phyloP scores from a whole-genome alignment of 305 asterid genomes.

The Fraxinus xanthoxyloides region DNA sequence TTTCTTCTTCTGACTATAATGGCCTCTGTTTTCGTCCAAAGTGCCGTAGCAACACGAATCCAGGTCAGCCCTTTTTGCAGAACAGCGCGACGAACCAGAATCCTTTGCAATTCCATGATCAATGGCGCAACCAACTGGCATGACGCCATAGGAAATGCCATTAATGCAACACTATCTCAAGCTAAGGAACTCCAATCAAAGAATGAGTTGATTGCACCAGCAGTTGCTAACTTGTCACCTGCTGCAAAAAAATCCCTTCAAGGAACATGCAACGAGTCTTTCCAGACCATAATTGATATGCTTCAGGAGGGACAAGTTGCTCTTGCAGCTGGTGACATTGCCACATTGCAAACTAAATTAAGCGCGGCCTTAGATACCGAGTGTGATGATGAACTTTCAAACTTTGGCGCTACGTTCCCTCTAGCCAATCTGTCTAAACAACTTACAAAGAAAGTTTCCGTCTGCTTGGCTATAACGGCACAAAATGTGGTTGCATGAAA shows the following conservation, averaged over 20 bases:
- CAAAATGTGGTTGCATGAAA: neutral
- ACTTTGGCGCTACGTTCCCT: neutral
- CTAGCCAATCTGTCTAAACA: neutral
- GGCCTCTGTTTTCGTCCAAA: neutral
- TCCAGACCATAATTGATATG: neutral
- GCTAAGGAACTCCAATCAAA: constrained; percentile 7
- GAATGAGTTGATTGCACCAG: neutral
- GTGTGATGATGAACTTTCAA: neutral
- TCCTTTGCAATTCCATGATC: constrained; percentile 30
- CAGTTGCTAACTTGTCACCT: neutral
- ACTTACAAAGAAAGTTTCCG: neutral
- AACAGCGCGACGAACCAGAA: neutral
- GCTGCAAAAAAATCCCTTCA: neutral
- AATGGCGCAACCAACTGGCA: constrained; percentile 6
- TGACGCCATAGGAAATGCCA: constrained; percentile 22
- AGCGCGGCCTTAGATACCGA: neutral
- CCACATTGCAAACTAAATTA: constrained; percentile 4
- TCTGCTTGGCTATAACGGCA: constrained; percentile 20
- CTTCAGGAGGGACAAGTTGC: neutral
- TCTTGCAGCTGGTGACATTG: neutral
- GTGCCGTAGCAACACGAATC: neutral
- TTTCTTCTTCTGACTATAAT: constrained; percentile 18
- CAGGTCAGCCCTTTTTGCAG: constrained; percentile 19
- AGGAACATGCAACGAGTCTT: constrained; percentile 11
- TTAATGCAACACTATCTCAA: neutral